Evolutionary conservation across 768 basidiomycete genomes (phyloP), one percentile per base, ranked within the genome.

Genomic region (Cystobasidium onofrii): DNA sequence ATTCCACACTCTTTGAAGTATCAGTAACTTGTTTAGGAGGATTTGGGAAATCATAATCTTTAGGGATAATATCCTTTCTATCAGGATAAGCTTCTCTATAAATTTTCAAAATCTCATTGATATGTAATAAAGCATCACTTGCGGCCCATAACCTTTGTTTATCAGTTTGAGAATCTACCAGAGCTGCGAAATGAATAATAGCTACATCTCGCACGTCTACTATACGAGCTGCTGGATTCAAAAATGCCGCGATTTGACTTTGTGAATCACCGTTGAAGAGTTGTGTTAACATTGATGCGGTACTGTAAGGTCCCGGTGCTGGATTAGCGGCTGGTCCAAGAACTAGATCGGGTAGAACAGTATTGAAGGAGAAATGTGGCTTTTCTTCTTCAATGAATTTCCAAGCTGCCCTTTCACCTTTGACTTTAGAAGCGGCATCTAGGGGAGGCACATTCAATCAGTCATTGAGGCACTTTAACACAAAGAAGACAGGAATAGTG

Each of bases 341-440:
- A 46, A 44, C 46, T 4, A 52, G 17, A 43, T 69, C 46, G 4
- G 66, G 66, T 6, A 69, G 66, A 9, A 69, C 66, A 31, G 46
- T 23, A 50, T 69, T 69, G 43, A 69, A 29, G 15, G 66, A 9
- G 27, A 55, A 69, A 43, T 46, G 27, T 31, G 66, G 66, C 17
- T 46, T 69, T 12, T 69, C 44, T 2, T 69, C 66, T 52, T 69
- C 46, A 17, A 69, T 43, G 44, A 23, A 69, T 55, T 69, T 44
- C 66, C 66, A 69, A 2, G 50, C 41, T 25, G 66, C 66, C 25
- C 46, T 34, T 33, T 69, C 66, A 1, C 43, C 66, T 23, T 69
- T 41, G 20, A 50, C 46, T 50, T 69, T 69, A 17, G 23, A 25
- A 18, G 66, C 66, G 44, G 39, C 50, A 25, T 64, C 57, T 60